These are phyloP conservation scores for Dactylis glomerata DNA, from an alignment of 176 grass and related monocot genomes.

Conservation along the genomic window DNA sequence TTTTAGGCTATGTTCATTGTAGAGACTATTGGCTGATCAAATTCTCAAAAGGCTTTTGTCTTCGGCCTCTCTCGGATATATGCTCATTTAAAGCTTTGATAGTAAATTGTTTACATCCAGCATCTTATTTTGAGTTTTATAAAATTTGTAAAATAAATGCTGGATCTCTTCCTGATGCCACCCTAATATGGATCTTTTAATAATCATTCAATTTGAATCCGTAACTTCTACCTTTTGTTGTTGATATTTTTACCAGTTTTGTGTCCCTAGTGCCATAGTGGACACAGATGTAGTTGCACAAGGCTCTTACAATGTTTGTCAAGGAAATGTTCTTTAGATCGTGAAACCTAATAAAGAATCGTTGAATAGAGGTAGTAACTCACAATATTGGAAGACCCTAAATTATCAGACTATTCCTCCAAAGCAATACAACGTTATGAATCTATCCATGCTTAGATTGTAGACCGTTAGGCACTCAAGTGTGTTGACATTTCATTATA, in stretches of 20 bases:
- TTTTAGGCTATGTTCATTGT: slow-evolving; percentile 15
- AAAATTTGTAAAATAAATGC: background rate
- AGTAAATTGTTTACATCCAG: background rate
- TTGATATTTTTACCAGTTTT: background rate
- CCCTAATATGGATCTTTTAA: background rate
- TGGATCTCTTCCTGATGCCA: background rate
- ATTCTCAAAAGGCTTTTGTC: background rate
- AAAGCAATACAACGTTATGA: background rate
- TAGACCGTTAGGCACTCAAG: background rate
- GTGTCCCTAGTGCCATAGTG: background rate
- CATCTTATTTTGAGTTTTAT: background rate
- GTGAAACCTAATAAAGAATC: background rate
- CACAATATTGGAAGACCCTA: background rate
- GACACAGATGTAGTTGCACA: background rate
- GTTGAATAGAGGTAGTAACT: background rate
- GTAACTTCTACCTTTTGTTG: background rate
- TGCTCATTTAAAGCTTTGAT: background rate
- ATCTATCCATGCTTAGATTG: background rate
- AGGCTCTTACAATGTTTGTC: background rate
- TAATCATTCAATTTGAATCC: background rate
- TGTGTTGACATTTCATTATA: background rate
- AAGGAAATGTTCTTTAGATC: background rate
- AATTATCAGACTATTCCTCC: background rate
- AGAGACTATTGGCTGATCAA: background rate
- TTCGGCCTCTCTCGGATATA: background rate